A percentile compares a stretch with the other conserved stretches of the same genome.
These are phyloP conservation scores for Sporisorium reilianum DNA, from an alignment of 1,284 basidiomycete species.

Conservation along the genomic window DNA sequence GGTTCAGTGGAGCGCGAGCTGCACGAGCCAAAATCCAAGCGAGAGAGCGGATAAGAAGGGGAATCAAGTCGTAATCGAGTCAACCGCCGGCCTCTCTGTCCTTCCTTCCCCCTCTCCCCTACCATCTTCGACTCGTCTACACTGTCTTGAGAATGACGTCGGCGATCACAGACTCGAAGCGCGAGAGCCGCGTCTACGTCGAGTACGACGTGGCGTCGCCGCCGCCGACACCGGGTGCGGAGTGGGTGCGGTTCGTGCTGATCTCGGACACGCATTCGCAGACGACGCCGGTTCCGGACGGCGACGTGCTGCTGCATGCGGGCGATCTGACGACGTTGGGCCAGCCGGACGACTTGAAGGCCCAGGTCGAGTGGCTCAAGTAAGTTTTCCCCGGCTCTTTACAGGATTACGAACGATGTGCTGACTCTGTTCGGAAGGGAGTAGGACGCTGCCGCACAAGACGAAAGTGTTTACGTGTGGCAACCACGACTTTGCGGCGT, in stretches of 20 bases:
- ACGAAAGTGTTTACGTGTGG: constrained; percentile 45
- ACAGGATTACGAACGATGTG: neutral
- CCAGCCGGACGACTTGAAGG: constrained; percentile 13
- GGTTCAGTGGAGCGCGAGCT: neutral
- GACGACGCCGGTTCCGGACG: constrained; percentile 31
- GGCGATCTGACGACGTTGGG: constrained; percentile 53
- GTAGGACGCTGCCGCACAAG: constrained; percentile 30
- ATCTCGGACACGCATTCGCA: constrained; percentile 51
- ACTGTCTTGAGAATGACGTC: neutral
- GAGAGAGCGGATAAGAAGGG: neutral
- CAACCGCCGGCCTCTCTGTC: neutral
- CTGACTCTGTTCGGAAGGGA: neutral
- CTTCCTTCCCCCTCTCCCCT: neutral
- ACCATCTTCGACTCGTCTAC: neutral
- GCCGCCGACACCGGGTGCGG: constrained; percentile 22
- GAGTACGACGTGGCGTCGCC: constrained; percentile 32
- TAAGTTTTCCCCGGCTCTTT: constrained; percentile 20
- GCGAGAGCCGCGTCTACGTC: constrained; percentile 15
- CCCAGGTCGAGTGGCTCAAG: constrained; percentile 47
- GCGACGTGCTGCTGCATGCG: constrained; percentile 47
- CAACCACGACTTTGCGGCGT: constrained; percentile 52
- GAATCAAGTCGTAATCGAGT: no score
- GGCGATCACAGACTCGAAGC: constrained; percentile 11
- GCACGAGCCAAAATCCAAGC: neutral
- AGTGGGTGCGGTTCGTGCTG: constrained; percentile 51